phyloP scores from a whole-genome alignment of 1,139 yeast species.

The Eremothecium gossypii region DNA sequence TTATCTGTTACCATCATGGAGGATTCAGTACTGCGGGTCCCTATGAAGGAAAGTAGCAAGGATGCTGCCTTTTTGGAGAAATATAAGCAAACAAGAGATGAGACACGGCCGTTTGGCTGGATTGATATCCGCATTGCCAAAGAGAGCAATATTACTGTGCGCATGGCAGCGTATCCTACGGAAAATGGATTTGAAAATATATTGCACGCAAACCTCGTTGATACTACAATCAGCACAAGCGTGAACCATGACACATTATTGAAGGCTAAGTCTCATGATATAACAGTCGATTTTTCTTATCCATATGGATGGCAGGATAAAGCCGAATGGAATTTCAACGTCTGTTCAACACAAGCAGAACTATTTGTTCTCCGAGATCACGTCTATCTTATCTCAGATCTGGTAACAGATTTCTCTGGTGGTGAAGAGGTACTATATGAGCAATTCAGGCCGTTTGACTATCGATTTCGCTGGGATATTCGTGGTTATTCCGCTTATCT shows the following conservation, averaged over 20 bases:
- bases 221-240: conserved; percentile 66
- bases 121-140: conserved; percentile 57
- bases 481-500: conserved; percentile 51
- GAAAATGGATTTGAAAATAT: conserved; percentile 51
- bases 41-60: conserved; percentile 78
- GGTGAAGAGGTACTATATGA: conserved; percentile 72
- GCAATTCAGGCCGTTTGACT: conserved; percentile 60
- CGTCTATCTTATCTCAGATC: conserved; percentile 60
- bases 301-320: conserved; percentile 80
- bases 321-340: conserved; percentile 56
- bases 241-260: conserved; percentile 81
- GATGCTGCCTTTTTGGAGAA: conserved; percentile 37
- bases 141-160: conserved; percentile 42
- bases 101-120: conserved; percentile 75
- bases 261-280: conserved; percentile 48
- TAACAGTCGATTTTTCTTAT: conserved; percentile 51
- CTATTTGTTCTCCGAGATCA: conserved; percentile 79
- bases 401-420: conserved; percentile 65
- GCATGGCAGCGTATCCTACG: conserved; percentile 46
- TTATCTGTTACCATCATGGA: conserved; percentile 45
- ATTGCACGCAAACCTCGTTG: conserved; percentile 40
- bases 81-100: conserved; percentile 31
- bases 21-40: conserved; percentile 65
- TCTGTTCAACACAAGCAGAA: conserved; percentile 44
- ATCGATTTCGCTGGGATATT: conserved; percentile 51